Conservation (phyloP, 768 basidiomycete species). For the Favolaschia claudopus region DNA sequence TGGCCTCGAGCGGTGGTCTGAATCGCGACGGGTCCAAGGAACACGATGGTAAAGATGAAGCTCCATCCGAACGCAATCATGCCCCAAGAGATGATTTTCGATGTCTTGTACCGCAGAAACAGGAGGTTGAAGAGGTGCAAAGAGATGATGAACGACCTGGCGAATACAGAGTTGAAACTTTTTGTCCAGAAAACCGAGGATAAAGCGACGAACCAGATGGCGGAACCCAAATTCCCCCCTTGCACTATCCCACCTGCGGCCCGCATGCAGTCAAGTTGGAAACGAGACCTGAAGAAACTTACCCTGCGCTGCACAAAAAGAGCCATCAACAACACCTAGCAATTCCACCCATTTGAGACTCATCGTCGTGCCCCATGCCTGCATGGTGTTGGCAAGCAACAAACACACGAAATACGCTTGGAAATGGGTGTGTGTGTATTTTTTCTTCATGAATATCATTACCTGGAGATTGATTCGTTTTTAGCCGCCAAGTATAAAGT, state of each 20-base stretch:
- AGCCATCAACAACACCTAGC: constrained; percentile 5
- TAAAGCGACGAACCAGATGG: constrained; percentile 41
- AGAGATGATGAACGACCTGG: constrained; percentile 23
- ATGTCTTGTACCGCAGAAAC: constrained; percentile 41
- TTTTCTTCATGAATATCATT: constrained; percentile 13
- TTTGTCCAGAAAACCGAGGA: background rate
- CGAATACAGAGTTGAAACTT: background rate
- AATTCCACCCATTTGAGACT: constrained; percentile 27
- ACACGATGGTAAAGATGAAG: constrained; percentile 38
- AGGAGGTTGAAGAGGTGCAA: constrained; percentile 37
- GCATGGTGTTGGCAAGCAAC: constrained; percentile 29
- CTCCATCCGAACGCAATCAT: constrained; percentile 37
- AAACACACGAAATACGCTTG: constrained; percentile 30
- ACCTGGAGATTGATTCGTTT: background rate
- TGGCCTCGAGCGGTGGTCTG: constrained; percentile 38
- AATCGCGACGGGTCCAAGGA: constrained; percentile 45
- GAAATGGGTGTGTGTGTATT: constrained; percentile 28
- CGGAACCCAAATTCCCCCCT: constrained; percentile 49
- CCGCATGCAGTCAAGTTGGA: background rate
- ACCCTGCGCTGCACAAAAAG: constrained; percentile 28
- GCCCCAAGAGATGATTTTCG: constrained; percentile 31
- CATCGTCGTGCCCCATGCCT: constrained; percentile 24
- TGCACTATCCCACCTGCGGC: constrained; percentile 35
- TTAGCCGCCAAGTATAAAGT: background rate
- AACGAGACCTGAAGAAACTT: background rate